Evolutionary conservation across 257 asterid genomes (phyloP).

Genomic region (Solanum lycopersicoides): DNA sequence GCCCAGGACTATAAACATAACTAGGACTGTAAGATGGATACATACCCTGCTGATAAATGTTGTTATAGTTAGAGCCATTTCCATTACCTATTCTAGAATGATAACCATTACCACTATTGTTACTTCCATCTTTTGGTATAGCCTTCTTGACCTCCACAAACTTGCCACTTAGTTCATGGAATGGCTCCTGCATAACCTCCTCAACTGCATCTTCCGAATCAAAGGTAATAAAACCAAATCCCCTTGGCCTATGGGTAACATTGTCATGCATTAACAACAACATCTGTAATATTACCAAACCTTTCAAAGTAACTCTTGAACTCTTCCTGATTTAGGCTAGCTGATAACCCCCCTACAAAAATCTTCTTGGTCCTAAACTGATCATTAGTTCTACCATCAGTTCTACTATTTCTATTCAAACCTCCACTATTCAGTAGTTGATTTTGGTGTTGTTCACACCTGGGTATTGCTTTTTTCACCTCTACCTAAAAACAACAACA

Average conservation of each 20-base stretch:
- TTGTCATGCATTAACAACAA: slow-evolving; percentile 90
- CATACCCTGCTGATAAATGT: slow-evolving; percentile 29
- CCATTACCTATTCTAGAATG: slow-evolving; percentile 36
- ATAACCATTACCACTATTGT: slow-evolving; percentile 20
- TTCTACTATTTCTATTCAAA: slow-evolving; percentile 32
- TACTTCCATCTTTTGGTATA: slow-evolving; percentile 68
- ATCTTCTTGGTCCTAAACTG: slow-evolving; percentile 80
- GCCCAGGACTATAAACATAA: slow-evolving; percentile 32
- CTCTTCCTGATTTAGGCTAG: slow-evolving; percentile 64
- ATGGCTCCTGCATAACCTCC: slow-evolving; percentile 65
- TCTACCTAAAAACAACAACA: slow-evolving; percentile 54
- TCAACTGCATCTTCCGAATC: slow-evolving; percentile 82
- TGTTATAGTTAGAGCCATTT: slow-evolving; percentile 27
- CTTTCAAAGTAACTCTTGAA: slow-evolving; percentile 76
- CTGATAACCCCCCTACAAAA: slow-evolving; percentile 88
- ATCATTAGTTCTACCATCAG: slow-evolving; percentile 40
- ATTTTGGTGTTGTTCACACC: slow-evolving; percentile 54
- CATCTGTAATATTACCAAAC: slow-evolving; percentile 79
- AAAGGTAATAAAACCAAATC: slow-evolving; percentile 85
- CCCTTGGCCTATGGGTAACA: slow-evolving; percentile 80
- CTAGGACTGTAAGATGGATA: slow-evolving; percentile 30
- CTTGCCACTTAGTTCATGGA: slow-evolving; percentile 67
- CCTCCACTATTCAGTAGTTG: slow-evolving; percentile 35
- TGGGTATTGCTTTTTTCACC: slow-evolving; percentile 91
- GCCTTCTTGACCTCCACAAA: slow-evolving; percentile 88